phyloP scores from a whole-genome alignment of 441 rosid species.

The Adansonia rubrostipa region DNA sequence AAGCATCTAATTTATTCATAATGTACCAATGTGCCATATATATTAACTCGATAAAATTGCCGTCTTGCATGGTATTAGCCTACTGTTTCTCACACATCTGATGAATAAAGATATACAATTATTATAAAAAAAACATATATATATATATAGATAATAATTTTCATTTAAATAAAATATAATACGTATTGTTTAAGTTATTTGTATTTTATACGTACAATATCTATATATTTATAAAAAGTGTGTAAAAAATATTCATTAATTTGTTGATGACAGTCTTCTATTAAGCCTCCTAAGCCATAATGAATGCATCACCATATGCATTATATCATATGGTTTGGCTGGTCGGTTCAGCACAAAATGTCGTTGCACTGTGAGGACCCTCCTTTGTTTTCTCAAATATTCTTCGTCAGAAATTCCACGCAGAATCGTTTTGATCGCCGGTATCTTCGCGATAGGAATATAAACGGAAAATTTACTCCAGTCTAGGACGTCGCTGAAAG shows the following conservation, averaged over 20 bases:
- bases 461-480: constrained; percentile 70
- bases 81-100: no score
- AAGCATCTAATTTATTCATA: no score
- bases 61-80: neutral
- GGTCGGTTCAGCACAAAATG: constrained; percentile 79
- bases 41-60: neutral
- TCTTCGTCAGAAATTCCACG: constrained; percentile 39
- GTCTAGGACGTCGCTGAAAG: constrained; percentile 74
- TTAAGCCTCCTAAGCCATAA: constrained; percentile 85
- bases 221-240: no score
- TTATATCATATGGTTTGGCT: constrained; percentile 63
- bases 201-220: no score
- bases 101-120: neutral
- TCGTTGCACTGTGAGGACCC: constrained; percentile 55
- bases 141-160: no score
- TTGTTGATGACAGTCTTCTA: constrained; percentile 30
- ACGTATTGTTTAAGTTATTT: no score
- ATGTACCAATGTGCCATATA: no score
- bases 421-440: constrained; percentile 61
- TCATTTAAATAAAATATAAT: no score
- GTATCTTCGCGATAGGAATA: constrained; percentile 54
- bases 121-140: neutral
- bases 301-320: constrained; percentile 79
- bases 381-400: constrained; percentile 52
- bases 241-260: neutral